Base-by-base conservation (phyloP, 192 early-diverging fungal species). In the Coemansia sp. region DNA sequence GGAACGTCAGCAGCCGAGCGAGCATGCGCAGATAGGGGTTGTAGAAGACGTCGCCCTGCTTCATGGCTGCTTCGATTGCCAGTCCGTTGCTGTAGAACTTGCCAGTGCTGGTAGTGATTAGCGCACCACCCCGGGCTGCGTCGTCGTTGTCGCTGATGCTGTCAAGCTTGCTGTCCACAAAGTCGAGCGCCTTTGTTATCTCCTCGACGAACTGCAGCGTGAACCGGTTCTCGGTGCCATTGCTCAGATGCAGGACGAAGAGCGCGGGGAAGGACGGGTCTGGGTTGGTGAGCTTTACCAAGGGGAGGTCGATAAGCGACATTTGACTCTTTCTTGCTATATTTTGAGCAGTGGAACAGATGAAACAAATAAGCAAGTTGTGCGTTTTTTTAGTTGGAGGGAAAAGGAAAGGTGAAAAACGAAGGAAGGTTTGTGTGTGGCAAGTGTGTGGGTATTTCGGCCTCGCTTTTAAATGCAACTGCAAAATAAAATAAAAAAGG, bases 31-130 rank as follows among this genome's bases (percentile, higher is more conserved):
- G 69, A 43, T 83, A 90, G 0, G 74, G 74, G 9, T 68, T 40
- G 61, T 82, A 82, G 58, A 82, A 82, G 14, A 45, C 34, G 50
- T 77, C 70, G 40, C 86, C 80, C 8, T 85, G 72, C 46, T 83
- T 67, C 67, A 83, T 78, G 14, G 76, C 76, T 0, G 73, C 65
- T 35, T 83, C 81, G 49, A 83, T 83, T 32, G 88, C 86, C 34
- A 92, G 70, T 6, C 90, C 90, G 69, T 90, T 92, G 49, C 85
- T 87, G 59, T 82, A 92, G 73, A 92, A 89, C 76, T 89, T 89
- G 56, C 82, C 88, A 9, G 84, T 87, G 33, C 33, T 57, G 4
- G 79, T 82, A 5, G 88, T 87, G 1, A 92, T 69, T 25, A 90
- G 74, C 0, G 86, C 87, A 1, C 86, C 86, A 25, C 83, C 87